phyloP scores from a whole-genome alignment of 2,329 filamentous ascomycete genomes.

The Calonectria honghensis region DNA sequence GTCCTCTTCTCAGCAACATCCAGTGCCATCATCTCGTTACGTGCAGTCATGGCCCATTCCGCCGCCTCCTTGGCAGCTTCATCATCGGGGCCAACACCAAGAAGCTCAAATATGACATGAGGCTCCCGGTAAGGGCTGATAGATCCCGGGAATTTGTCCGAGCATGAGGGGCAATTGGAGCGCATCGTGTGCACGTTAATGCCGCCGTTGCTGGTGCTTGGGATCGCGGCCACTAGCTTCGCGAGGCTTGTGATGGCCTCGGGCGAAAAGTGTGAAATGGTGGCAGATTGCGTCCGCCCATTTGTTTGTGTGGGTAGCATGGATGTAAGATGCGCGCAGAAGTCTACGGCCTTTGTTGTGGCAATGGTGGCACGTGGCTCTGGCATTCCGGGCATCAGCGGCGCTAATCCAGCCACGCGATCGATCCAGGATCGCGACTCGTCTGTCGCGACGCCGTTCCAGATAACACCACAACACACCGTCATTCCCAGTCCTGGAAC shows the following conservation, averaged over 20 bases:
- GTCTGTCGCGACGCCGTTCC: slow-evolving; percentile 11
- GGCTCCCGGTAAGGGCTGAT: slow-evolving; percentile 10
- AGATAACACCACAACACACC: slow-evolving; percentile 1
- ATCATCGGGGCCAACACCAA: background rate
- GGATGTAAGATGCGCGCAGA: background rate
- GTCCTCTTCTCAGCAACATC: background rate
- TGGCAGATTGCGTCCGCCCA: background rate
- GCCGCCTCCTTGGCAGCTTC: background rate
- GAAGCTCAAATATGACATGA: background rate
- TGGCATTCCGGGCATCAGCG: slow-evolving; percentile 5
- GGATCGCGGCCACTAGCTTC: background rate
- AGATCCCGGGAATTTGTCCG: background rate
- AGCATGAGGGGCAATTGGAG: background rate
- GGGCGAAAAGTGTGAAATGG: background rate
- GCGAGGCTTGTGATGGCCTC: background rate
- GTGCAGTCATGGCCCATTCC: slow-evolving; percentile 3
- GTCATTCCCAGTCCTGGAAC: slow-evolving; percentile 12
- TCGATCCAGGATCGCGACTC: slow-evolving; percentile 12
- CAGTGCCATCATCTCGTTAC: background rate
- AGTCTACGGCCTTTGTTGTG: background rate
- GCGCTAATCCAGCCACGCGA: slow-evolving; percentile 8
- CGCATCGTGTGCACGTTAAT: slow-evolving; percentile 2
- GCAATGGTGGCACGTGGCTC: background rate
- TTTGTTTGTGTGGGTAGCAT: background rate
- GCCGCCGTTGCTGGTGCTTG: slow-evolving; percentile 10